Base-by-base conservation (phyloP, 345 rosid species). In the Salix viminalis region DNA sequence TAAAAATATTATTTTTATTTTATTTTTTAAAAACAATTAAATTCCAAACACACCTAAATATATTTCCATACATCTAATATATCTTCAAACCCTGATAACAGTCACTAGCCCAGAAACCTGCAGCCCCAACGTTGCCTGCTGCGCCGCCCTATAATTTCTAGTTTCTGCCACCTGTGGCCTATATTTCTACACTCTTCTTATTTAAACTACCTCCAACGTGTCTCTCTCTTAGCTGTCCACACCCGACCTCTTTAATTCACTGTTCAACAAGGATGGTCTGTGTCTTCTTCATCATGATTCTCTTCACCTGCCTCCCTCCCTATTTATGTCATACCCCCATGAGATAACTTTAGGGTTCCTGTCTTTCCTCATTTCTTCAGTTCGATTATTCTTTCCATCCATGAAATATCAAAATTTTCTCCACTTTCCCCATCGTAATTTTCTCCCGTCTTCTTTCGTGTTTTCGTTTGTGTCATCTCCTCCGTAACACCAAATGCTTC, bases 211-310 rank as follows among this genome's bases (percentile, higher is more conserved):
- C 44, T 41, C 13, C 44, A 41, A 2, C 46, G 46, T 42, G 46
- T 6, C n/a, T 8, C 18, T n/a, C 75, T 79, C 87, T 86, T 87
- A 87, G 86, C 88, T 88, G 90, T 80, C 80, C 65, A 65, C 83
- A 80, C 75, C 80, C 72, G 80, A 66, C 52, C 72, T 76, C 76
- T 84, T 81, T 67, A 75, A 81, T 81, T 84, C 78, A 81, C 81
- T 79, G 80, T 76, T 81, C 37, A 67, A 62, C 67, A 13, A 58
- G 58, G 50, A 67, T 72, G 73, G 65, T 69, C 1, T 26, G 15
- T 46, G 19, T 9, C 14, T 78, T 84, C 78, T 72, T 65, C 24
- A 5, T 68, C 1, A 71, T 64, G 44, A 69, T 76, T 61, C 81
- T 69, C 71, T 36, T 16, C 79, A n/a, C 3, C 28, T 9, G 15